Percentiles rank a stretch among this genome's conserved stretches.
Evolutionary conservation across 148 eudicot species (phyloP).

Genomic region (Spergularia bocconei): DNA sequence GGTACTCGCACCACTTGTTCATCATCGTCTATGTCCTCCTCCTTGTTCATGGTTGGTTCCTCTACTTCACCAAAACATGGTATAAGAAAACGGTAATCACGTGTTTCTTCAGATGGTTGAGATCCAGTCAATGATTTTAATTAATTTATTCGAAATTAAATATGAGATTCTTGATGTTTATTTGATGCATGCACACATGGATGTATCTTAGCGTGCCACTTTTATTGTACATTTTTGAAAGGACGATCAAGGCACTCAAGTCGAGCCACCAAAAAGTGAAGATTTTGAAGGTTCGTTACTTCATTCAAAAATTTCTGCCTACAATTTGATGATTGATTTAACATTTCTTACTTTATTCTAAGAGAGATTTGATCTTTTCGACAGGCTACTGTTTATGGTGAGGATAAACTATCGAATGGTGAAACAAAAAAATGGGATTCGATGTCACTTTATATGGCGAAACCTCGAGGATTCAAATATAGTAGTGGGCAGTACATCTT

Average conservation of each 20-base stretch:
- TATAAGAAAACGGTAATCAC: conserved; percentile 42
- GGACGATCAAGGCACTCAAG: conserved; percentile 41
- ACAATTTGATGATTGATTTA: background rate
- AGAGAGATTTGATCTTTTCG: background rate
- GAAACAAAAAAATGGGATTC: conserved; percentile 38
- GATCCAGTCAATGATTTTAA: background rate
- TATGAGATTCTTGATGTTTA: background rate
- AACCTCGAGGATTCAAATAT: conserved; percentile 49
- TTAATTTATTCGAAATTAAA: too few species aligned
- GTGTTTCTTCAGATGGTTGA: background rate
- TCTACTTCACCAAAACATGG: conserved; percentile 43
- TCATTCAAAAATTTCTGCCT: background rate
- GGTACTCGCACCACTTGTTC: conserved; percentile 62
- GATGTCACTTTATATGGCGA: conserved; percentile 43
- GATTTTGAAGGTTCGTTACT: conserved; percentile 40
- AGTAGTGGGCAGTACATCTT: conserved; percentile 56
- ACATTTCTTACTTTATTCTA: background rate
- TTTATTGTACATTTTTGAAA: conserved; percentile 36
- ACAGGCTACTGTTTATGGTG: conserved; percentile 50
- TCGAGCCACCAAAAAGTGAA: conserved; percentile 44
- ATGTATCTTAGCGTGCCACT: conserved; percentile 55
- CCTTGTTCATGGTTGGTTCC: conserved; percentile 40
- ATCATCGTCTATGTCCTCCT: conserved; percentile 50
- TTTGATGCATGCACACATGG: conserved; percentile 41
- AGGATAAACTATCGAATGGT: conserved; percentile 4